These are phyloP conservation scores for Komagataella pseudopastoris DNA, from an alignment of 805 yeast species.

Conservation along the genomic window DNA sequence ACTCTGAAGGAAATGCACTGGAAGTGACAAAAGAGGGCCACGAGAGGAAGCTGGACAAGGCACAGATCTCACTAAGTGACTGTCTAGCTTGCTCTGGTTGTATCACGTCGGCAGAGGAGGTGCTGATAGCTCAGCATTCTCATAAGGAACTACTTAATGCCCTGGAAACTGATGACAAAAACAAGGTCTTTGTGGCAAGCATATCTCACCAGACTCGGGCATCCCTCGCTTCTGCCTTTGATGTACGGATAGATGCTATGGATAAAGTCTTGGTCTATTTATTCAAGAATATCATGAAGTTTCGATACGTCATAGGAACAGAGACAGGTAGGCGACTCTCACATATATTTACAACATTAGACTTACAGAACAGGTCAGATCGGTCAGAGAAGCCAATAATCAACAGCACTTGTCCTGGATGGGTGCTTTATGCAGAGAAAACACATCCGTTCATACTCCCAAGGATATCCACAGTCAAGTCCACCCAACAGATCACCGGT, in stretches of 20 bases:
- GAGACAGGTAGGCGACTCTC: constrained; percentile 69
- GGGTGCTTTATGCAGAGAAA: constrained; percentile 92
- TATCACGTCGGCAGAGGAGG: constrained; percentile 94
- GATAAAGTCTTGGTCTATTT: constrained; percentile 52
- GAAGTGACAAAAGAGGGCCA: constrained; percentile 54
- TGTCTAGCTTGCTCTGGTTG: constrained; percentile 97
- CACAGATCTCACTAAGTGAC: constrained; percentile 81
- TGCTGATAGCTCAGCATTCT: constrained; percentile 80
- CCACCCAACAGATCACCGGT: constrained; percentile 93
- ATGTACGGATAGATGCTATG: constrained; percentile 33
- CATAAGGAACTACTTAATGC: constrained; percentile 64
- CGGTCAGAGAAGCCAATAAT: constrained; percentile 33
- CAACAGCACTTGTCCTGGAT: constrained; percentile 85
- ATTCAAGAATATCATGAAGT: constrained; percentile 49
- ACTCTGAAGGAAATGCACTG: constrained; percentile 41
- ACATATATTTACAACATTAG: constrained; percentile 31
- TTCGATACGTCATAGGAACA: constrained; percentile 68
- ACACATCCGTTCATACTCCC: constrained; percentile 81
- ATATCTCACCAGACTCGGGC: constrained; percentile 80
- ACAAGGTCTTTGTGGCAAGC: constrained; percentile 52
- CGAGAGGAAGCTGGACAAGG: constrained; percentile 46
- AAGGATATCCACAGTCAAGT: constrained; percentile 56
- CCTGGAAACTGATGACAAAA: constrained; percentile 18
- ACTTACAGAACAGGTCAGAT: constrained; percentile 12
- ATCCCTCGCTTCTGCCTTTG: constrained; percentile 61